phyloP scores from a whole-genome alignment of 1,284 basidiomycete genomes.

The Ustilago crameri region DNA sequence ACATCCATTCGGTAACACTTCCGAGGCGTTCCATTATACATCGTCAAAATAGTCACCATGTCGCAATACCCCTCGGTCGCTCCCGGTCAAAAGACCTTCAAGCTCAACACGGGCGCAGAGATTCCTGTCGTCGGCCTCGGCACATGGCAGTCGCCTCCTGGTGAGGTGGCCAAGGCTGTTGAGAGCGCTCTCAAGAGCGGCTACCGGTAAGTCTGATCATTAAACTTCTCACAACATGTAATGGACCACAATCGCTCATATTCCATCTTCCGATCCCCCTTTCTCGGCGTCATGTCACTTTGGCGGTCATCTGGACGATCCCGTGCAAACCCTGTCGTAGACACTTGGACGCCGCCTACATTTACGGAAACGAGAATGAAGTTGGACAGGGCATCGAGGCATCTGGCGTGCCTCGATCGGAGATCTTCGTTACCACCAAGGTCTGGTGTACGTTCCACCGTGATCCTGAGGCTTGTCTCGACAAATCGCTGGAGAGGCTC shows the following conservation, averaged over 20 bases:
- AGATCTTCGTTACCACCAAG: constrained; percentile 86
- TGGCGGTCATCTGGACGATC: too few species aligned
- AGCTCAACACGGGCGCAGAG: constrained; percentile 67
- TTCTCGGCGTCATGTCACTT: too few species aligned
- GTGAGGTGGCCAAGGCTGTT: constrained; percentile 72
- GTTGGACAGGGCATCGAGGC: constrained; percentile 81
- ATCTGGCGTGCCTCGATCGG: constrained; percentile 78
- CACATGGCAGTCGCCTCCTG: constrained; percentile 53
- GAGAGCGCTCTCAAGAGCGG: constrained; percentile 55
- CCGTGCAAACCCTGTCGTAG: too few species aligned
- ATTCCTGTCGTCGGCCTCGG: constrained; percentile 63
- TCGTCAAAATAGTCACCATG: constrained; percentile 10
- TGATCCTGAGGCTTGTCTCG: constrained; percentile 74
- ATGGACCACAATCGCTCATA: too few species aligned
- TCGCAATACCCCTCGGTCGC: constrained; percentile 45
- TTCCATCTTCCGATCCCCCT: too few species aligned
- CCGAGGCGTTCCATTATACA: too few species aligned
- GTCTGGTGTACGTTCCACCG: constrained; percentile 72
- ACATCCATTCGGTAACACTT: too few species aligned
- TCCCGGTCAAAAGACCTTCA: constrained; percentile 55
- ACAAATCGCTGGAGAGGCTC: constrained; percentile 78
- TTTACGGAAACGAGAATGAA: constrained; percentile 79
- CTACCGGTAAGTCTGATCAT: constrained; percentile 27
- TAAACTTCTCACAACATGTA: neutral
- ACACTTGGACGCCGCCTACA: constrained; percentile 30